These are phyloP conservation scores for Gossypium lobatum DNA, from an alignment of 441 rosid species.

Conservation along the genomic window DNA sequence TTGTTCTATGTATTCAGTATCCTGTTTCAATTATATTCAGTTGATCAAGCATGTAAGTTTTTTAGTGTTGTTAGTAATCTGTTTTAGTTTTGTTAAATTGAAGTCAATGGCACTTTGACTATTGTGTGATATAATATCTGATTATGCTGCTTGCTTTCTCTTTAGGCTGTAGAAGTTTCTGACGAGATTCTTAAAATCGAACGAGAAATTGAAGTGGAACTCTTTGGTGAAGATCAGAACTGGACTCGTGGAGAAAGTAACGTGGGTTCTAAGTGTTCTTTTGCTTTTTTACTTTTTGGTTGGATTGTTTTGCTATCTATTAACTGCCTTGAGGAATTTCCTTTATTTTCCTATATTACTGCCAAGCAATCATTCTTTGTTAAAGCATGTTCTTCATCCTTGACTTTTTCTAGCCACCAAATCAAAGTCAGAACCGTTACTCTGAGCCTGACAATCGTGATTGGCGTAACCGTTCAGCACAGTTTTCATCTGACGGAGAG, in stretches of 20 bases:
- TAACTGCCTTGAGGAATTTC: background rate
- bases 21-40: background rate
- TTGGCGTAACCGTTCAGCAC: constrained; percentile 74
- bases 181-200: constrained; percentile 73
- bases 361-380: background rate
- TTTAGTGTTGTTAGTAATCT: background rate
- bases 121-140: background rate
- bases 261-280: constrained; percentile 33
- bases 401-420: constrained; percentile 31
- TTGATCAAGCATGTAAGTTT: background rate
- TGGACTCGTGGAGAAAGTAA: constrained; percentile 67
- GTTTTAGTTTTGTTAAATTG: background rate
- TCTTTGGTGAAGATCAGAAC: constrained; percentile 72
- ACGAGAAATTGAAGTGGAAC: constrained; percentile 60
- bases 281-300: background rate
- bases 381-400: background rate
- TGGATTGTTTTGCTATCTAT: background rate
- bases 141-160: constrained; percentile 11
- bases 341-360: background rate
- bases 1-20: background rate
- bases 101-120: background rate
- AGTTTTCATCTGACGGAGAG: constrained; percentile 48
- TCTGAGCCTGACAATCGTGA: constrained; percentile 85
- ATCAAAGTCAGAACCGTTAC: constrained; percentile 55
- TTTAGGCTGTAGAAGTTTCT: constrained; percentile 46